Percentiles rank a stretch among this genome's conserved stretches.
Evolutionary conservation across 2,329 filamentous ascomycete species (phyloP).

Genomic region (Emmonsiellopsis sp.): DNA sequence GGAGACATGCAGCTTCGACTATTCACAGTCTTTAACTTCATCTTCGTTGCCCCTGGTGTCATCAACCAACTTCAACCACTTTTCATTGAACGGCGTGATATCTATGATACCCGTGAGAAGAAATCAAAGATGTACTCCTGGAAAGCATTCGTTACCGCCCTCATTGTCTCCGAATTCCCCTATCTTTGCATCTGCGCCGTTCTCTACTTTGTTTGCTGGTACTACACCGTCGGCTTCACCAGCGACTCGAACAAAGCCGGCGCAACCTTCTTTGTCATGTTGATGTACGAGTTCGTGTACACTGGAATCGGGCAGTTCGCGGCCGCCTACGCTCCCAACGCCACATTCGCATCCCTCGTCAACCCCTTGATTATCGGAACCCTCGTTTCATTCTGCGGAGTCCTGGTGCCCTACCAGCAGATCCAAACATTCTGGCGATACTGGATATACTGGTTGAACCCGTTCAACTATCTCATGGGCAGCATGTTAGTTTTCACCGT

Average conservation of each 20-base stretch:
- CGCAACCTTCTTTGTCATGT: constrained; percentile 57
- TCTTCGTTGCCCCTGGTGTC: constrained; percentile 51
- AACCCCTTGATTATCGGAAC: constrained; percentile 69
- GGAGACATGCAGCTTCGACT: constrained; percentile 60
- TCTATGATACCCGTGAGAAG: constrained; percentile 59
- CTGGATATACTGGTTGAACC: constrained; percentile 53
- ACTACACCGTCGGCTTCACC: constrained; percentile 60
- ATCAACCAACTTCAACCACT: constrained; percentile 54
- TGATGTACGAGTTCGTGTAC: constrained; percentile 65
- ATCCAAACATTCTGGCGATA: constrained; percentile 61
- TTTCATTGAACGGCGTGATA: constrained; percentile 57
- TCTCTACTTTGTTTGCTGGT: constrained; percentile 64
- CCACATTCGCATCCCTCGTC: constrained; percentile 61
- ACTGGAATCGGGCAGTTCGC: constrained; percentile 69
- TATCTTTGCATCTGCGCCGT: constrained; percentile 52
- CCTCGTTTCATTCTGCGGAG: constrained; percentile 61
- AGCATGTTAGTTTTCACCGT: constrained; percentile 45
- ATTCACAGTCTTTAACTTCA: constrained; percentile 55
- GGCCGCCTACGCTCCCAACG: constrained; percentile 58
- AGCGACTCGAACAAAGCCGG: constrained; percentile 38
- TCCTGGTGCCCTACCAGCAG: constrained; percentile 54
- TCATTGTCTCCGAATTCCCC: constrained; percentile 60
- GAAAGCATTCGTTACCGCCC: constrained; percentile 61
- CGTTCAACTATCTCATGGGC: constrained; percentile 54
- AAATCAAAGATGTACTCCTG: constrained; percentile 66